phyloP scores from a whole-genome alignment of 768 basidiomycete genomes.

The Lentinula aciculospora region DNA sequence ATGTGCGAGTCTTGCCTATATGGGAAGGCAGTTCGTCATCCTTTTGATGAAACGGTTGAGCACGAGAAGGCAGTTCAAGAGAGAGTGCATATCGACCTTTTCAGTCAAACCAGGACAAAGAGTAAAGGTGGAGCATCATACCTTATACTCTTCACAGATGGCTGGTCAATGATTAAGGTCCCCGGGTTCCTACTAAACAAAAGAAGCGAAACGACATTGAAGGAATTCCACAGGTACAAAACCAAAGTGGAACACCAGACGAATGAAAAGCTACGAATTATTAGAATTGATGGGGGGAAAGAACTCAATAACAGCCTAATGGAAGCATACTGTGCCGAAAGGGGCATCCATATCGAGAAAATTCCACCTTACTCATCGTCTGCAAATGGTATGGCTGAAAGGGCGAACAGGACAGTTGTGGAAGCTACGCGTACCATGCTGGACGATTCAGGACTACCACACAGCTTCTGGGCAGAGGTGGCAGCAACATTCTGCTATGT shows the following conservation, averaged over 20 bases:
- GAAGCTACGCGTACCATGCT: slow-evolving; percentile 11
- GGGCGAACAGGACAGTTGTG: slow-evolving; percentile 14
- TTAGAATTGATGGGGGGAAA: slow-evolving; percentile 20
- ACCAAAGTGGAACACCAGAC: slow-evolving; percentile 13
- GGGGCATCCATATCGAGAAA: slow-evolving; percentile 17
- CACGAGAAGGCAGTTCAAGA: slow-evolving; percentile 13
- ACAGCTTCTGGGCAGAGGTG: neutral
- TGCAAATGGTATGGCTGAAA: slow-evolving; percentile 22
- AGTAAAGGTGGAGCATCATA: slow-evolving; percentile 15
- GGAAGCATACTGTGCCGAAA: slow-evolving; percentile 6
- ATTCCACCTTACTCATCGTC: slow-evolving; percentile 17
- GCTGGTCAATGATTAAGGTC: slow-evolving; percentile 9
- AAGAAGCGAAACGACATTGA: slow-evolving; percentile 11
- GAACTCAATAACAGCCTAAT: slow-evolving; percentile 22
- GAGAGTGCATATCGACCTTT: slow-evolving; percentile 19
- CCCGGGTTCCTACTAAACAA: slow-evolving; percentile 20
- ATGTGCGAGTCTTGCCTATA: slow-evolving; percentile 22
- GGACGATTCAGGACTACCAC: neutral
- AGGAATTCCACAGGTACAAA: slow-evolving; percentile 13
- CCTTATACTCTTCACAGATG: slow-evolving; percentile 20
- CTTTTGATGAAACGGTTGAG: slow-evolving; percentile 15
- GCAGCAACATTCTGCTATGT: neutral
- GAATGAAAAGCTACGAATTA: slow-evolving; percentile 7
- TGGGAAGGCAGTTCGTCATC: slow-evolving; percentile 16
- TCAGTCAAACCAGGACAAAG: slow-evolving; percentile 14